Evolutionary conservation across 441 rosid species (phyloP), one percentile per base, ranked within the genome.

Genomic region (Brassica balearica): DNA sequence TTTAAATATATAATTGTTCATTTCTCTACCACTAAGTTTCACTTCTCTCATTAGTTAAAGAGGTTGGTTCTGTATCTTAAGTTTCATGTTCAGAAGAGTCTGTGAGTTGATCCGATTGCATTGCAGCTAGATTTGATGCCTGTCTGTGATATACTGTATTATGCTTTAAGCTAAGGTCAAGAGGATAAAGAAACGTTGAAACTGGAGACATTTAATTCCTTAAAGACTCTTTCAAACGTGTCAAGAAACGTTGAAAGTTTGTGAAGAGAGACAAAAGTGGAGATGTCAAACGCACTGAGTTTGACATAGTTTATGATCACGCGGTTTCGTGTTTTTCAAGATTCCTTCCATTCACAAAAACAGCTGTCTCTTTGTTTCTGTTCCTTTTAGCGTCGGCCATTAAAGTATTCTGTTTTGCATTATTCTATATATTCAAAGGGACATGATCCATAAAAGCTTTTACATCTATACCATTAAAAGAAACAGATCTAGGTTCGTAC

Each of bases 401-500:
- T 73, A 68, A 79, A 68, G 58, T 62, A 14, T 8, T 73, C 74
- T 73, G 11, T 56, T 59, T 68, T 72, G 23, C 74, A 68, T 73
- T 79, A 79, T 79, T 73, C 74, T 78, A 55, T 32, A 32, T 60
- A 34, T 36, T 68, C 70, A 51, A 15, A 68, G 74, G 53, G 70
- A 68, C 62, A 46, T 17, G 32, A 65, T 73, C 58, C 73, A 36
- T 68, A 80, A 72, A 80, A 80, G 74, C 65, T 79, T 41, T 81
- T 19, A 88, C 89, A 88, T 89, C 91, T 78, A 82, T 78, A 82
- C 81, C 66, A 61, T 61, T 59, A 72, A 69, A 65, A 51, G 58
- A 56, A 80, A 32, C 74, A 65, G 76, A 80, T 83, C 79, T 82
- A 75, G 77, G 63, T 70, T 72, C 85, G 46, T 71, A 46, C 78